Percentiles rank a stretch among this genome's conserved stretches.
Evolutionary conservation across 345 rosid species (phyloP).

Genomic region (Syzygium aqueum): DNA sequence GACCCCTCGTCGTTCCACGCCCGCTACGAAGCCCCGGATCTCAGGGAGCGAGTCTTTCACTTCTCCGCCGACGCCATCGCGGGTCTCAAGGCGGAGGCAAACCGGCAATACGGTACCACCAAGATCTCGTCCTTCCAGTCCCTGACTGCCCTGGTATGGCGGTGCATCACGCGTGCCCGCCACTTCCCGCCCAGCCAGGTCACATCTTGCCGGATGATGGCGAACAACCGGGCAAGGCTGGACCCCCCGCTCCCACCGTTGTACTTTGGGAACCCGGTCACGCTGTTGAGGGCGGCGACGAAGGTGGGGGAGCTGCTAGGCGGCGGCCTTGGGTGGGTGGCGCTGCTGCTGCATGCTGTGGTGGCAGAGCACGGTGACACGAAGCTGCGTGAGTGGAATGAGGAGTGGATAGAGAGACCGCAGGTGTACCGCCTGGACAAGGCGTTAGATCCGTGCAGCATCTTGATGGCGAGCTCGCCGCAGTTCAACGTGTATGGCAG

Average conservation of each 20-base stretch:
- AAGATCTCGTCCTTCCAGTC: constrained; percentile 71
- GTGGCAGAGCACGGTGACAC: constrained; percentile 37
- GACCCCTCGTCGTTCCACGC: constrained; percentile 32
- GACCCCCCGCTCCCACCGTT: constrained; percentile 31
- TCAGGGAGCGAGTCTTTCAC: constrained; percentile 51
- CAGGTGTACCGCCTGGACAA: constrained; percentile 24
- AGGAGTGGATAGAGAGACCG: constrained; percentile 43
- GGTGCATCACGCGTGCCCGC: constrained; percentile 42
- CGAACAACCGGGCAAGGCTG: constrained; percentile 45
- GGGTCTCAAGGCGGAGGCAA: constrained; percentile 42
- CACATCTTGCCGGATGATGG: constrained; percentile 42
- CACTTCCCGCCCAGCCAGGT: constrained; percentile 21
- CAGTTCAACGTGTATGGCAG: constrained; percentile 66
- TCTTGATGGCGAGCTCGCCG: constrained; percentile 84
- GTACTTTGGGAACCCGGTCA: constrained; percentile 59
- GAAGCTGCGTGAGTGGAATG: constrained; percentile 19
- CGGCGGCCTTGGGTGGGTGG: constrained; percentile 58
- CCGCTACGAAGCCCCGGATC: constrained; percentile 28
- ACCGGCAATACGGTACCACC: constrained; percentile 25
- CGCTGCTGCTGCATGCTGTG: constrained; percentile 40
- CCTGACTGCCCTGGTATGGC: constrained; percentile 56
- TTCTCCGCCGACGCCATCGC: constrained; percentile 50
- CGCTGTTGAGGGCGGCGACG: constrained; percentile 22
- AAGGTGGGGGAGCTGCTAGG: constrained; percentile 49
- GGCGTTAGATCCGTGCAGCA: constrained; percentile 37